A percentile compares a stretch with the other conserved stretches of the same genome.
Evolutionary conservation across 78 protist genomes (phyloP).

Genomic region (Emiliania huxleyi): DNA sequence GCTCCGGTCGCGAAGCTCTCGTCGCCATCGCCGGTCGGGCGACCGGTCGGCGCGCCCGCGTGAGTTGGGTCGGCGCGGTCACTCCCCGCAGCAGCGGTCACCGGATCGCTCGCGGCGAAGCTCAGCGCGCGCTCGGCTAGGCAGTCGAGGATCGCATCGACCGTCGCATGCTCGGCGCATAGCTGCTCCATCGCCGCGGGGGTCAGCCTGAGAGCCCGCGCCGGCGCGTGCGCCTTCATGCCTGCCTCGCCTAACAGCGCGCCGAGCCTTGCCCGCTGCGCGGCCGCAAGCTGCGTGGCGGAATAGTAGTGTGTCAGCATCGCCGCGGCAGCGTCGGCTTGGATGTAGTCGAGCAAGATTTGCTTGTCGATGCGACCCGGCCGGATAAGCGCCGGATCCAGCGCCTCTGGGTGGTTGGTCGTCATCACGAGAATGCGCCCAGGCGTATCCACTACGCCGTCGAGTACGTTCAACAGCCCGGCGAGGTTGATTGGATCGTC

Average conservation of each 20-base stretch:
- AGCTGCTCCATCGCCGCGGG: constrained; percentile 35
- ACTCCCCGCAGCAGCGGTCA: too few species aligned
- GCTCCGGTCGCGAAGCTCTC: too few species aligned
- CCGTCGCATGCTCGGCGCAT: constrained; percentile 7
- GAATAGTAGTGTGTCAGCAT: not conserved
- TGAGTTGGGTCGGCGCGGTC: too few species aligned
- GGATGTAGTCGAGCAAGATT: constrained; percentile 11
- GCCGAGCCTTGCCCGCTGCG: not conserved
- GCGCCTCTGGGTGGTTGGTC: constrained; percentile 48
- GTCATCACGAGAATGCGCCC: constrained; percentile 74
- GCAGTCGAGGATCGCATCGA: not conserved
- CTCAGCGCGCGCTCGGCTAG: not conserved
- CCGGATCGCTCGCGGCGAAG: not conserved
- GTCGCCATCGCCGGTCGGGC: too few species aligned
- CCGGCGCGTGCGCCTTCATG: too few species aligned
- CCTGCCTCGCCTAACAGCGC: not conserved
- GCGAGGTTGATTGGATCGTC: constrained; percentile 47
- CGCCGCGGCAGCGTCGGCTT: too few species aligned
- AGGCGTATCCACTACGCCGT: constrained; percentile 67
- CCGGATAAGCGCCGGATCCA: constrained; percentile 61
- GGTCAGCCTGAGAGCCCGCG: not conserved
- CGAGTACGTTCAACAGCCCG: constrained; percentile 71
- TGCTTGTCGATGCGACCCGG: constrained; percentile 56
- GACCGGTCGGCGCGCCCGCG: too few species aligned
- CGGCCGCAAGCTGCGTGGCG: not conserved